Conservation (phyloP, 208 protist genomes). For the Leishmania braziliensis region DNA sequence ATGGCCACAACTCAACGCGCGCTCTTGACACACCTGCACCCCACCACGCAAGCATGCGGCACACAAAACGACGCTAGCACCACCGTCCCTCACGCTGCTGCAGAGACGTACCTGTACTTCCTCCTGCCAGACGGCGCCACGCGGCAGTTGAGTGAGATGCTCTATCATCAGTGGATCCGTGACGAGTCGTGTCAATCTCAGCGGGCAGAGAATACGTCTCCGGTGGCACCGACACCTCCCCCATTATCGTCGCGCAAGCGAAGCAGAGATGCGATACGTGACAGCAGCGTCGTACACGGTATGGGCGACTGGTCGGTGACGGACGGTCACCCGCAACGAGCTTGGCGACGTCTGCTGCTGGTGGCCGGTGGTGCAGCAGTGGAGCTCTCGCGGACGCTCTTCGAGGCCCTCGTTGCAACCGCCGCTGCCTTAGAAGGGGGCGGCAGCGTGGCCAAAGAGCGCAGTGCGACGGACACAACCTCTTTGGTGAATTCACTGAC, state of each 20-base stretch:
- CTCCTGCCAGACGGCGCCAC: slow-evolving; percentile 24
- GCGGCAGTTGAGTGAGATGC: slow-evolving; percentile 1
- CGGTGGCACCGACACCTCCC: neutral
- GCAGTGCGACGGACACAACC: neutral
- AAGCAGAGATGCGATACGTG: neutral
- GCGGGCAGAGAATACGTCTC: neutral
- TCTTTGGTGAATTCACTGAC: neutral
- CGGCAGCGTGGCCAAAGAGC: neutral
- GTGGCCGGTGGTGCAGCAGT: slow-evolving; percentile 16
- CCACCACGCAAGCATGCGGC: neutral
- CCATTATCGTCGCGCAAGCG: slow-evolving; percentile 18
- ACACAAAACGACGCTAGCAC: neutral
- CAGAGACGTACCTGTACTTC: slow-evolving; percentile 12
- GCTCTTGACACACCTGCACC: neutral
- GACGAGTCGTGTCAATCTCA: neutral
- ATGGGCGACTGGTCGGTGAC: slow-evolving; percentile 8
- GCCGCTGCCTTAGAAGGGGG: neutral
- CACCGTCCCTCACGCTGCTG: neutral
- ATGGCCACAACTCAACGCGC: slow-evolving; percentile 8
- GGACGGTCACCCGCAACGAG: slow-evolving; percentile 25
- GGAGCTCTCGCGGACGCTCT: slow-evolving; percentile 18
- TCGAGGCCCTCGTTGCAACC: slow-evolving; percentile 4
- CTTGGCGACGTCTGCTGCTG: slow-evolving; percentile 31
- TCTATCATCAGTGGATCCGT: slow-evolving; percentile 3
- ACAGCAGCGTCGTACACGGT: neutral